A percentile compares a stretch with the other conserved stretches of the same genome.
Evolutionary conservation across 345 rosid genomes (phyloP).

Genomic region (Anastatica hierochuntica): DNA sequence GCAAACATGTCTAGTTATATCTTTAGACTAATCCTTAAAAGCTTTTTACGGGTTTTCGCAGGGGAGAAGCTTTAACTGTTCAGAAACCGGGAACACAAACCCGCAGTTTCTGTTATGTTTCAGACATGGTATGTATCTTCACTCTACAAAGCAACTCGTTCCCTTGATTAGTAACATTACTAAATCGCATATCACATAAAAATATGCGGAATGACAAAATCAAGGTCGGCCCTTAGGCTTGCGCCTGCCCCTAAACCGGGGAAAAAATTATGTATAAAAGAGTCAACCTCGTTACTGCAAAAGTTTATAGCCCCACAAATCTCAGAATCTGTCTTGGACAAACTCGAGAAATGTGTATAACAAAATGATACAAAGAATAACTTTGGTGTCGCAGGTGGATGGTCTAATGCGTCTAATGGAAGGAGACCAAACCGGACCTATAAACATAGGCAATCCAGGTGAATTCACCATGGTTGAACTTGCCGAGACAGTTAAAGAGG

Average conservation of each 20-base stretch:
- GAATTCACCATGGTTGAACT: constrained; percentile 88
- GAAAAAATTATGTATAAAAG: no score
- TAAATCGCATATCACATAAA: no score
- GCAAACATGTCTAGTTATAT: no score
- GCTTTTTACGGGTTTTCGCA: constrained; percentile 18
- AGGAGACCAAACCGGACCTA: constrained; percentile 89
- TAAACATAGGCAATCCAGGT: constrained; percentile 90
- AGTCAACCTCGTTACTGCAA: no score
- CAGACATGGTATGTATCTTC: constrained; percentile 68
- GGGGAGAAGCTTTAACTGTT: constrained; percentile 80
- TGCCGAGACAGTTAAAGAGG: constrained; percentile 90
- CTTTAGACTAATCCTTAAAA: no score
- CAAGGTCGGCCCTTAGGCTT: no score
- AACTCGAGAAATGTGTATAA: no score
- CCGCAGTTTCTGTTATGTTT: constrained; percentile 90
- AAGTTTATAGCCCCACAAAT: no score
- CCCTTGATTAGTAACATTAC: no score
- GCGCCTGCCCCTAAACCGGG: no score
- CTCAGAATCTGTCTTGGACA: no score
- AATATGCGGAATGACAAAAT: no score
- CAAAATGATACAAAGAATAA: neutral
- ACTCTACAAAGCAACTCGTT: neutral
- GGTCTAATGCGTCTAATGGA: constrained; percentile 91
- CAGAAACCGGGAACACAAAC: constrained; percentile 97
- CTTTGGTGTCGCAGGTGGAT: constrained; percentile 47